Evolutionary conservation across 768 basidiomycete species (phyloP).

Genomic region (Galerina sulciceps): DNA sequence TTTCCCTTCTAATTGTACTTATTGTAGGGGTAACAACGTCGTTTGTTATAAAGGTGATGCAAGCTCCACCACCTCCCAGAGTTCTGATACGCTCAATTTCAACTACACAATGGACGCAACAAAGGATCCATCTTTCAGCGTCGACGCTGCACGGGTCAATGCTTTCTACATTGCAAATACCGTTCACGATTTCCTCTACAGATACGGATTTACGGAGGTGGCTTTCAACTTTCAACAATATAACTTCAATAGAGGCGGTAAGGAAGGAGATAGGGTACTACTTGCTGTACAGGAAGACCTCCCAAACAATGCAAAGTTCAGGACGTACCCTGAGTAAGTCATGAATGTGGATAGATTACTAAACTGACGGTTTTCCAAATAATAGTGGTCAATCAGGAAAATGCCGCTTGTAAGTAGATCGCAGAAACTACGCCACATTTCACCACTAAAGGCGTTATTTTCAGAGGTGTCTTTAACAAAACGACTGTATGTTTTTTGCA

Average conservation of each 20-base stretch:
- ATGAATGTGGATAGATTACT: not conserved
- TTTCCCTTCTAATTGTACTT: too few relatives aligned
- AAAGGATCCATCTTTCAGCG: slow-evolving; percentile 42
- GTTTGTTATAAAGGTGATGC: slow-evolving; percentile 30
- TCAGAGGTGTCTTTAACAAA: slow-evolving; percentile 21
- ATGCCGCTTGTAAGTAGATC: not conserved
- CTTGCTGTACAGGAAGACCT: slow-evolving; percentile 55
- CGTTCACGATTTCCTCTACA: slow-evolving; percentile 50
- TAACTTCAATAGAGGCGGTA: slow-evolving; percentile 61
- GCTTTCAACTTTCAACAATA: slow-evolving; percentile 56
- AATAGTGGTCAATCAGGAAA: slow-evolving; percentile 22
- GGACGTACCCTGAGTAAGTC: slow-evolving; percentile 46
- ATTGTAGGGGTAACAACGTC: slow-evolving; percentile 35
- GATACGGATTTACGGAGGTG: slow-evolving; percentile 56
- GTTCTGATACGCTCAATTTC: slow-evolving; percentile 40
- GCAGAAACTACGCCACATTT: not conserved
- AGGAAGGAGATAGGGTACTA: slow-evolving; percentile 55
- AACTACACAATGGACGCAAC: slow-evolving; percentile 36
- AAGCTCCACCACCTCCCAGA: slow-evolving; percentile 37
- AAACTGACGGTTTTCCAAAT: not conserved
- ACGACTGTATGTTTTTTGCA: slow-evolving; percentile 23
- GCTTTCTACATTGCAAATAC: slow-evolving; percentile 63
- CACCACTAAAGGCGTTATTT: not conserved
- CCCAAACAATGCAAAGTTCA: slow-evolving; percentile 49
- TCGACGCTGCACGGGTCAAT: slow-evolving; percentile 54